Percentiles rank a stretch among this genome's conserved stretches.
phyloP scores from a whole-genome alignment of 352 stramenopile genomes.

The Globisporangium orthogonon region DNA sequence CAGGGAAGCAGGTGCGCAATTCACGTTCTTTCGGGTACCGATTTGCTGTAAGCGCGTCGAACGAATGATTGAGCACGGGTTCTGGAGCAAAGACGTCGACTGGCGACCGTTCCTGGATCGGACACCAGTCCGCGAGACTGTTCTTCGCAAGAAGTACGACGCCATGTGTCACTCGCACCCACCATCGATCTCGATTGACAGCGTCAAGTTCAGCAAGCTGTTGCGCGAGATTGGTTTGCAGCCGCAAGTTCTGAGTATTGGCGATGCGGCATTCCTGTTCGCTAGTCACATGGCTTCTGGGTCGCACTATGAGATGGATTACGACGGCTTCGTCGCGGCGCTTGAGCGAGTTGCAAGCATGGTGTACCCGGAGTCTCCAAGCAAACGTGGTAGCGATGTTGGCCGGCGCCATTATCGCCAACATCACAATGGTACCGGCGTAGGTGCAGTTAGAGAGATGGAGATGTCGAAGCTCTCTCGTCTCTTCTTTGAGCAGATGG shows the following conservation, averaged over 20 bases:
- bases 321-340: constrained; percentile 39
- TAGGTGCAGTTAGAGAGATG: not conserved
- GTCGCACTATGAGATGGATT: constrained; percentile 53
- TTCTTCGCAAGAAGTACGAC: constrained; percentile 40
- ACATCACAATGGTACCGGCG: not conserved
- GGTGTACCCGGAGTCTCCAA: constrained; percentile 16
- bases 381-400: not conserved
- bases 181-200: constrained; percentile 37
- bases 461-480: constrained; percentile 10
- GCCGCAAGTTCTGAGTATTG: constrained; percentile 39
- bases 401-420: not conserved
- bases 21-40: constrained; percentile 34
- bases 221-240: constrained; percentile 55
- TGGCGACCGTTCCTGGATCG: constrained; percentile 25
- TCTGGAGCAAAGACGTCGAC: constrained; percentile 58
- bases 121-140: constrained; percentile 22
- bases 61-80: constrained; percentile 26
- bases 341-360: constrained; percentile 29
- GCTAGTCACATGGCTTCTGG: constrained; percentile 27
- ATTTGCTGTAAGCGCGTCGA: constrained; percentile 27
- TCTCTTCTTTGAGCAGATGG: constrained; percentile 43
- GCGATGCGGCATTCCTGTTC: constrained; percentile 62
- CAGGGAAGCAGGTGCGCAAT: not conserved
- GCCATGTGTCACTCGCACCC: constrained; percentile 47
- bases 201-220: constrained; percentile 77